Evolutionary conservation across 768 basidiomycete genomes (phyloP).

Genomic region (Dentipellis sp.): DNA sequence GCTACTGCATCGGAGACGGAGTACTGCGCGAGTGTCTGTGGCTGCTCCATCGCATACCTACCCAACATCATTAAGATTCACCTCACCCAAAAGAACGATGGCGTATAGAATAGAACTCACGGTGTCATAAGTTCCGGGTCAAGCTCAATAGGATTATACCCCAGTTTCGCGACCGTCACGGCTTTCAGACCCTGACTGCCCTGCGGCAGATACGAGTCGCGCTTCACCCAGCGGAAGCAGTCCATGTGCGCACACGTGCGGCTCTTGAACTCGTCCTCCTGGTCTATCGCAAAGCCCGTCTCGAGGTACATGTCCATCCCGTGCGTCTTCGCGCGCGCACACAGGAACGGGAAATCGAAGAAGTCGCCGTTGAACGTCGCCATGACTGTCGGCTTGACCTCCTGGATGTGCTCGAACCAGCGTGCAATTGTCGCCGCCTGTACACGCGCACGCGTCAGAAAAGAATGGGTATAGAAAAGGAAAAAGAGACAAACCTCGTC

Average conservation of each 20-base stretch:
- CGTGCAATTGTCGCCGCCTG: conserved; percentile 74
- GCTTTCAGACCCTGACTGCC: conserved; percentile 98
- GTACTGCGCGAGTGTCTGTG: conserved; percentile 90
- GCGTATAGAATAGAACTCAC: conserved; percentile 34
- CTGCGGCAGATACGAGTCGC: conserved; percentile 96
- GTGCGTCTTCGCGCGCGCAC: conserved; percentile 72
- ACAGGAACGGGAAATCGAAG: conserved; percentile 98
- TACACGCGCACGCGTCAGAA: background rate
- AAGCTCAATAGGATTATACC: conserved; percentile 93
- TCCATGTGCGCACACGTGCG: conserved; percentile 95
- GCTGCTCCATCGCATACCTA: conserved; percentile 94
- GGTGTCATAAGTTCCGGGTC: conserved; percentile 99
- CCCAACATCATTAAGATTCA: background rate
- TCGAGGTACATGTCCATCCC: conserved; percentile 97
- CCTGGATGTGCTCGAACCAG: conserved; percentile 92
- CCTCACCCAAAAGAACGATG: background rate
- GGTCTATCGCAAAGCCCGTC: conserved; percentile 86
- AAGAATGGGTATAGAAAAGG: background rate
- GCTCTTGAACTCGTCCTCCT: conserved; percentile 93
- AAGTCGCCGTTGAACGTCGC: conserved; percentile 99
- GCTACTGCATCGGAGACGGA: conserved; percentile 99
- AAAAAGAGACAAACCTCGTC: conserved; percentile 56
- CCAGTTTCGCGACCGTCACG: conserved; percentile 91
- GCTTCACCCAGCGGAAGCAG: conserved; percentile 99
- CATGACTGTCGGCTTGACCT: conserved; percentile 92